A percentile compares a stretch with the other conserved stretches of the same genome.
Evolutionary conservation across 768 basidiomycete species (phyloP).

Genomic region (Pholiota molesta): DNA sequence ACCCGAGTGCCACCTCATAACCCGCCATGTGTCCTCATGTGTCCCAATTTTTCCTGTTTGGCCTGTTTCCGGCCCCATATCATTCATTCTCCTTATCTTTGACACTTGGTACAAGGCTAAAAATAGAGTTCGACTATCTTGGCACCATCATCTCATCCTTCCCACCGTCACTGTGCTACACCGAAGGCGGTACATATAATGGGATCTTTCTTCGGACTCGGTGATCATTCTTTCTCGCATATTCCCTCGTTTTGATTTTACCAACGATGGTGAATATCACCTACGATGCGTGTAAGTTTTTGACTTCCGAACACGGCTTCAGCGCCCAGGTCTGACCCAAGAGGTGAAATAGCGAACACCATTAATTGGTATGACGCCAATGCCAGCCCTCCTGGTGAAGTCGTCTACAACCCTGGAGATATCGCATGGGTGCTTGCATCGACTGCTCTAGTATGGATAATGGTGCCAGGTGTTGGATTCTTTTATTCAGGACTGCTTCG

Average conservation of each 20-base stretch:
- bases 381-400: slow-evolving; percentile 11
- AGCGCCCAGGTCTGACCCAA: background rate
- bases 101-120: background rate
- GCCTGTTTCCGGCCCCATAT: background rate
- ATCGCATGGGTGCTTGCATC: slow-evolving; percentile 68
- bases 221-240: background rate
- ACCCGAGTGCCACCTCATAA: slow-evolving; percentile 8
- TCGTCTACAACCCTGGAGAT: slow-evolving; percentile 50
- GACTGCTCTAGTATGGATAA: slow-evolving; percentile 83
- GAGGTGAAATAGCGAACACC: slow-evolving; percentile 22
- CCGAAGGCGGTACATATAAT: slow-evolving; percentile 7
- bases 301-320: background rate
- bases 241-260: background rate
- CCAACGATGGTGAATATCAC: slow-evolving; percentile 37
- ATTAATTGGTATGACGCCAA: slow-evolving; percentile 21
- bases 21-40: background rate
- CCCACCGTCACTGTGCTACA: slow-evolving; percentile 8
- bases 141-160: slow-evolving; percentile 1
- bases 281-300: slow-evolving; percentile 35
- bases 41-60: slow-evolving; percentile 3
- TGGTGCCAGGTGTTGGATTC: slow-evolving; percentile 86
- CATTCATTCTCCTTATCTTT: slow-evolving; percentile 9
- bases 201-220: background rate
- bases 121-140: background rate
- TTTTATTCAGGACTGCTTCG: slow-evolving; percentile 88